Evolutionary conservation across 2,329 filamentous ascomycete genomes (phyloP).

Genomic region (Alternaria viburni): DNA sequence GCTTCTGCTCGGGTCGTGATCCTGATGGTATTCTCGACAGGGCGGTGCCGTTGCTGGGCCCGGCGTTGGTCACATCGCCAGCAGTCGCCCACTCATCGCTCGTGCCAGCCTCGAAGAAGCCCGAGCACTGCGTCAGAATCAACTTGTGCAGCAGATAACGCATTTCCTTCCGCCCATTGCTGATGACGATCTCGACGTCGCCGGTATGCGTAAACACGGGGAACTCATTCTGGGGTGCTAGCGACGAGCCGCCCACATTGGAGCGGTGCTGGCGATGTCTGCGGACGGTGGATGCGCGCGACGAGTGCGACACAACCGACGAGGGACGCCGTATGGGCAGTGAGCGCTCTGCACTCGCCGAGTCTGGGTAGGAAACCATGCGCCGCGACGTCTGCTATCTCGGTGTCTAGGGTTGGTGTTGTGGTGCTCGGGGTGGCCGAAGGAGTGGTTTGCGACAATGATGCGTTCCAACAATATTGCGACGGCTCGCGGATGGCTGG

Average conservation of each 20-base stretch:
- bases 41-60: constrained; percentile 37
- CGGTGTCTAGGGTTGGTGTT: constrained; percentile 5
- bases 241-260: constrained; percentile 72
- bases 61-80: constrained; percentile 32
- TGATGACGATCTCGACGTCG: constrained; percentile 88
- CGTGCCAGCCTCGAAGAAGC: constrained; percentile 89
- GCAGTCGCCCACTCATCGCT: constrained; percentile 75
- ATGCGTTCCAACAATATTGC: constrained; percentile 5
- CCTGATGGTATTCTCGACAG: constrained; percentile 51
- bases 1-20: constrained; percentile 54
- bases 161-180: constrained; percentile 72
- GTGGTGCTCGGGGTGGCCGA: constrained; percentile 7
- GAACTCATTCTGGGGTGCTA: constrained; percentile 85
- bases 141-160: constrained; percentile 87
- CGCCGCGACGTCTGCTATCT: constrained; percentile 22
- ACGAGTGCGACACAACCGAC: constrained; percentile 65
- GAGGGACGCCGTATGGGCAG: constrained; percentile 66
- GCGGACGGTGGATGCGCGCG: constrained; percentile 61
- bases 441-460: constrained; percentile 3
- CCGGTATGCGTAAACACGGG: constrained; percentile 88
- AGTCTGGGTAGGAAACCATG: constrained; percentile 70
- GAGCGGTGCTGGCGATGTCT: constrained; percentile 81
- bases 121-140: constrained; percentile 87
- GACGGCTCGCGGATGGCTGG: constrained; percentile 19
- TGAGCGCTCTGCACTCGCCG: constrained; percentile 58